These are phyloP conservation scores for Trametes cingulata DNA, from an alignment of 768 basidiomycete genomes.

Conservation along the genomic window DNA sequence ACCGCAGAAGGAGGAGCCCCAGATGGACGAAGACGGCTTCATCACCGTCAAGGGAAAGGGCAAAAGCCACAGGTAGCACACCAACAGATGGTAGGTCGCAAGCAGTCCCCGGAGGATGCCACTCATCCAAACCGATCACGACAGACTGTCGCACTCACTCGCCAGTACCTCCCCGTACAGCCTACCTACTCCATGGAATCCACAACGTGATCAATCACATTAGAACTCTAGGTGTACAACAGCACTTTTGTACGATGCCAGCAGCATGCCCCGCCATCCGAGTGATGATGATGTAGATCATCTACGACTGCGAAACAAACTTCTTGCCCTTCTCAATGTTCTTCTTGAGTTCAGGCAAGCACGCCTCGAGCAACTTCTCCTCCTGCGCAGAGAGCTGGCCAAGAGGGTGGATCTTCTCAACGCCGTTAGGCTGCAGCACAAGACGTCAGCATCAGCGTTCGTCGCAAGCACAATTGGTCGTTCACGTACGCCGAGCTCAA, in stretches of 20 bases:
- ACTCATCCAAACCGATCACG: no score
- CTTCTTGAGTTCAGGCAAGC: conserved; percentile 91
- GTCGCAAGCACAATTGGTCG: not conserved
- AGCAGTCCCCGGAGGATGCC: no score
- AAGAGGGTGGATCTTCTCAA: conserved; percentile 88
- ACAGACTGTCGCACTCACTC: not conserved
- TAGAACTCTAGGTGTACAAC: conserved; percentile 23
- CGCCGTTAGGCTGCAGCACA: conserved; percentile 66
- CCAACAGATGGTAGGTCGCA: not conserved
- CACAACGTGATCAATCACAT: conserved; percentile 14
- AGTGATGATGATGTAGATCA: not conserved
- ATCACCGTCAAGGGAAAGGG: conserved; percentile 70
- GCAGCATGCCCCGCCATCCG: not conserved
- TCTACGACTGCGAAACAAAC: conserved; percentile 50
- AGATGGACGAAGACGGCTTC: conserved; percentile 93
- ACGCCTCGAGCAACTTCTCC: conserved; percentile 82
- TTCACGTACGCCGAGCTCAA: conserved; percentile 89
- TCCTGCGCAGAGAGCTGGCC: conserved; percentile 81
- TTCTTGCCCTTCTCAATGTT: conserved; percentile 96
- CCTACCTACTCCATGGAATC: conserved; percentile 4
- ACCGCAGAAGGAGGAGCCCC: conserved; percentile 54
- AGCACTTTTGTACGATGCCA: conserved; percentile 23
- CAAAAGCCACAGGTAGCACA: conserved; percentile 23
- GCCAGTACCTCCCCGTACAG: no score
- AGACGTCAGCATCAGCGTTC: not conserved